Base-by-base conservation (phyloP, 768 basidiomycete genomes). In the Tylopilus cervinicoccineus region DNA sequence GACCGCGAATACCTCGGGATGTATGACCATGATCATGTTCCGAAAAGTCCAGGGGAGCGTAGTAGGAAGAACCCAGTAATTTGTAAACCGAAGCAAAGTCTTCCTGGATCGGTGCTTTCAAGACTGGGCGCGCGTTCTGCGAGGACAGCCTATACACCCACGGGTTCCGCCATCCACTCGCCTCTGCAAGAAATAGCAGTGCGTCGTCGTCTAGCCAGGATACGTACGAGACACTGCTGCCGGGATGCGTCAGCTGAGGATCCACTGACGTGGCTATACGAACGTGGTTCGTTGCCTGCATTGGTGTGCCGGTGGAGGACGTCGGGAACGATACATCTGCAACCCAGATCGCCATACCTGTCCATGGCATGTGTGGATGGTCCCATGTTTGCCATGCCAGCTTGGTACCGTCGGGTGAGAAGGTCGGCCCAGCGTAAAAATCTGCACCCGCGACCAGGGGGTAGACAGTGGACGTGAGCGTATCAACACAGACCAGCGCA, bases 91-190 rank as follows among this genome's bases (percentile, higher is more conserved):
- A 33, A 8, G 38, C 46, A 47, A 47, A 47, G 16, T 41, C 46
- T 22, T 47, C 32, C 17, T 27, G 46, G 6, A 41, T 31, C 3
- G 46, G 46, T 6, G 19, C 38, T 16, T 41, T 34, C 38, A 47
- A 34, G 38, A 33, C 38, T 2, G 46, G 38, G 26, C 27, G 24
- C 6, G 46, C 46, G 12, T 47, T 20, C 38, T 9, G 22, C 31
- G n/a, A 22, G 12, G 46, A 40, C 23, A 40, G 28, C 17, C 24
- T 40, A 31, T 40, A 47, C 5, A 47, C 13, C 46, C 46, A 47
- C 7, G 46, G 46, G 31, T 47, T 47, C 31, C 46, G 46, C 46
- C 38, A 47, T 6, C 46, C 46, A 14, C 46, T 47, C 23, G 46
- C 23, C 31, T 47, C 46, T 4, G 46, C 46, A 14, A 47, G 46